These are phyloP conservation scores for Aspergillus heteromorphus DNA, from an alignment of 495 filamentous ascomycete genomes.

Conservation along the genomic window DNA sequence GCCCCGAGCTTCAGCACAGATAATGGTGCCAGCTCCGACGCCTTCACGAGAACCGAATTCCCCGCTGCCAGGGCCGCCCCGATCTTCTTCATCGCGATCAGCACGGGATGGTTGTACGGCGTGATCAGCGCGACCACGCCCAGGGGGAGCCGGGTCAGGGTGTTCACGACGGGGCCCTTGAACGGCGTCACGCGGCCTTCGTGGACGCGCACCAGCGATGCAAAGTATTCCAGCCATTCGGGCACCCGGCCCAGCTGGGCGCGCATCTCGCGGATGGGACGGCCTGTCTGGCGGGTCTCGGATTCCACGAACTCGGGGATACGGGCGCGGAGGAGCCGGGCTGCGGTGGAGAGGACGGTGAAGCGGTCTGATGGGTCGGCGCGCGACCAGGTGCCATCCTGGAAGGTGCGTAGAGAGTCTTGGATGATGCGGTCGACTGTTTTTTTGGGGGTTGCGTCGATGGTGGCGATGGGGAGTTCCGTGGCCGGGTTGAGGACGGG, in stretches of 20 bases:
- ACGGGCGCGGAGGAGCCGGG: slow-evolving; percentile 42
- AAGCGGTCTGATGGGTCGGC: slow-evolving; percentile 49
- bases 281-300: slow-evolving; percentile 58
- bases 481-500: slow-evolving; percentile 21
- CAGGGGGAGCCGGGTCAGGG: slow-evolving; percentile 52
- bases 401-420: slow-evolving; percentile 45
- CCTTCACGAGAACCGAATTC: slow-evolving; percentile 58
- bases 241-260: slow-evolving; percentile 57
- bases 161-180: slow-evolving; percentile 55
- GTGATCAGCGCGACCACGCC: slow-evolving; percentile 62
- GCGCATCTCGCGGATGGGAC: slow-evolving; percentile 59
- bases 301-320: slow-evolving; percentile 48
- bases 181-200: slow-evolving; percentile 58
- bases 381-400: slow-evolving; percentile 53
- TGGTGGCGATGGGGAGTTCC: slow-evolving; percentile 27
- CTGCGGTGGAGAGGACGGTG: slow-evolving; percentile 51
- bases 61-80: slow-evolving; percentile 57
- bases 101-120: slow-evolving; percentile 60
- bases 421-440: slow-evolving; percentile 43
- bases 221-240: slow-evolving; percentile 63
- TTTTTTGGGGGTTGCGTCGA: slow-evolving; percentile 44
- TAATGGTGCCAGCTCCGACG: slow-evolving; percentile 55
- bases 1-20: slow-evolving; percentile 48
- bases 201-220: slow-evolving; percentile 52
- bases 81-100: slow-evolving; percentile 61